A percentile compares a stretch with the other conserved stretches of the same genome.
phyloP scores from a whole-genome alignment of 345 rosid species.

The Euphorbia pulcherrima region DNA sequence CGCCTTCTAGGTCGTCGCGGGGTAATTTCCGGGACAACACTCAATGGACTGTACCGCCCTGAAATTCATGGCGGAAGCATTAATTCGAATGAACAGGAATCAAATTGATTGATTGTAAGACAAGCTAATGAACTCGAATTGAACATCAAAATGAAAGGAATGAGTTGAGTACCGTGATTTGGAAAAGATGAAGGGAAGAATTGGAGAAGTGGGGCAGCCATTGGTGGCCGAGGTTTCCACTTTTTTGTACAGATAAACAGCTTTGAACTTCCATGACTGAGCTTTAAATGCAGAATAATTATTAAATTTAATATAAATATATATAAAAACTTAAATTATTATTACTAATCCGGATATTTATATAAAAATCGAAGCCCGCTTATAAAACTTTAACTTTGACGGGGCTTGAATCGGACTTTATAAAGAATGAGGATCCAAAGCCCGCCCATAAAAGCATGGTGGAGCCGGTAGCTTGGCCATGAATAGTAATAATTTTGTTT shows the following conservation, averaged over 20 bases:
- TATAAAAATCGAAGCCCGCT: too few species aligned
- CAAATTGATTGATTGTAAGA: background rate
- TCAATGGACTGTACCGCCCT: conserved; percentile 36
- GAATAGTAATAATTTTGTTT: too few species aligned
- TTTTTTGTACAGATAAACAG: conserved; percentile 7
- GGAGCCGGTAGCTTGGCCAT: too few species aligned
- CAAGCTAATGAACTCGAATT: background rate
- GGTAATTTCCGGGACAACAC: conserved; percentile 12
- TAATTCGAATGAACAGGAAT: background rate
- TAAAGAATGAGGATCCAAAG: too few species aligned
- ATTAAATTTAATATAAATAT: too few species aligned
- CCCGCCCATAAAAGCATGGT: too few species aligned
- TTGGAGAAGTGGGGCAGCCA: conserved; percentile 5
- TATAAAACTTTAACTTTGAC: too few species aligned
- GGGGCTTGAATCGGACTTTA: too few species aligned
- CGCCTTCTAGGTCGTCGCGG: conserved; percentile 11
- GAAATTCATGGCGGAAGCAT: background rate
- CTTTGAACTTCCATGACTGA: too few species aligned
- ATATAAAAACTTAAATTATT: too few species aligned
- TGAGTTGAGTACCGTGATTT: background rate
- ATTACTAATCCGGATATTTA: too few species aligned
- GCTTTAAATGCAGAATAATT: too few species aligned
- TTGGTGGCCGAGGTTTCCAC: background rate
- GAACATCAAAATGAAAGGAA: background rate
- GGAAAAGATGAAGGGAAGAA: background rate